Base-by-base conservation (phyloP, 139 green algal species). In the Limnomonas spitsbergensis region DNA sequence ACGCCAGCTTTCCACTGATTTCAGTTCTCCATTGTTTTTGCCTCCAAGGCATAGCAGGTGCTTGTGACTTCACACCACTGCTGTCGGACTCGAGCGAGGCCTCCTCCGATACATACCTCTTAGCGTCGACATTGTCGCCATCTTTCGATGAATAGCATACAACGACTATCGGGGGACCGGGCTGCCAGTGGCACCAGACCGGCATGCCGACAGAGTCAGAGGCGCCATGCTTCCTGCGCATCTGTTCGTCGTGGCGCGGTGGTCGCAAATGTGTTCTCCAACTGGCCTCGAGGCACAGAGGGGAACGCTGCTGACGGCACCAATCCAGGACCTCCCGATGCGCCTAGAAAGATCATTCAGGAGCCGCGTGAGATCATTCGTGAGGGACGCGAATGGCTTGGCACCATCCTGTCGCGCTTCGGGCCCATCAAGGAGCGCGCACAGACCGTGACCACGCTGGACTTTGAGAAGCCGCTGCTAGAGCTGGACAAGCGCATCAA, bases 401-500 rank as follows among this genome's bases (percentile, higher is more conserved):
- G 86, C 47, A 88, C 83, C n/a, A 87, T 92, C 40, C 68, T 92
- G 14, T 89, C 85, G 0, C 85, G 86, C n/a, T 97, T 97, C 78
- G 90, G 90, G 0, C 93, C 93, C 2, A 83, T 94, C 0, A 91
- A 82, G 7, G 89, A 96, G 40, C 88, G 88, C 67, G 82, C 89
- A 0, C 72, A 84, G 40, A 95, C 90, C 29, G 70, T 86, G 0
- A 82, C 83, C 20, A 84, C 81, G 0, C 87, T 98, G 20, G 94
- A 97, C 77, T 99, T 98, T 88, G 95, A 99, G 87, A 98, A 96
- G 86, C 93, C 93, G 1, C 84, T 99, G 31, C 88, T 97, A 36
- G 94, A 99, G 86, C 88, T 99, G 67, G 94, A 98, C 82, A 96
- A 97, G 83, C 88, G 94, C 53, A 98, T 98, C 86, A 94, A 93